A percentile compares a stretch with the other conserved stretches of the same genome.
phyloP scores from a whole-genome alignment of 768 basidiomycete species.

The Collybia sordida region DNA sequence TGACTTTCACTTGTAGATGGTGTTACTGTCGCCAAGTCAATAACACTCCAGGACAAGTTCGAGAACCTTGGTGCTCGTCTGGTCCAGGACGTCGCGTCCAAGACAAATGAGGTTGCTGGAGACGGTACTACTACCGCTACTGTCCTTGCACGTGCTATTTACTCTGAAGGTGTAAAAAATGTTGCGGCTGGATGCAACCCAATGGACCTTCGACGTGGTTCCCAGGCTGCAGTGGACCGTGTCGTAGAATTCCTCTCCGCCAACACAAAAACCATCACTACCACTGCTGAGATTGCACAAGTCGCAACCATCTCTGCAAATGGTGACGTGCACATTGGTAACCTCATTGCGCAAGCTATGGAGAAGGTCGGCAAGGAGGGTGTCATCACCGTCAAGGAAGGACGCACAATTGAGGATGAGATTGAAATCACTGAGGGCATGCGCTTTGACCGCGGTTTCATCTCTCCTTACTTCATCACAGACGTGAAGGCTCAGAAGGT shows the following conservation, averaged over 20 bases:
- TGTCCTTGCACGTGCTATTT: conserved; percentile 95
- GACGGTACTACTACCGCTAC: conserved; percentile 99
- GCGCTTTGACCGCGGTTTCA: conserved; percentile 99
- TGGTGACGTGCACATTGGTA: conserved; percentile 84
- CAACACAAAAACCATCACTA: conserved; percentile 93
- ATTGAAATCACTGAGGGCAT: conserved; percentile 99
- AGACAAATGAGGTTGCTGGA: conserved; percentile 96
- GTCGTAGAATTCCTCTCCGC: conserved; percentile 88
- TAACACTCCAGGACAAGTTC: conserved; percentile 95
- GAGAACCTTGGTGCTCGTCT: conserved; percentile 98
- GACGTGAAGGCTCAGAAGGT: conserved; percentile 95
- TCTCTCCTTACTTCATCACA: conserved; percentile 97
- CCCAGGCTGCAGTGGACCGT: conserved; percentile 94
- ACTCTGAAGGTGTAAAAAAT: conserved; percentile 98
- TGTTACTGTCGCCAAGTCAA: conserved; percentile 96
- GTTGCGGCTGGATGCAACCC: conserved; percentile 99
- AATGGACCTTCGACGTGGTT: conserved; percentile 98
- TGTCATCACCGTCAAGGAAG: conserved; percentile 99
- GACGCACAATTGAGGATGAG: conserved; percentile 96
- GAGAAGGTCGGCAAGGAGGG: conserved; percentile 99
- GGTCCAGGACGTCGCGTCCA: conserved; percentile 92
- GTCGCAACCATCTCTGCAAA: conserved; percentile 94
- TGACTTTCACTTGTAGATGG: conserved; percentile 59
- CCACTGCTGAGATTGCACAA: conserved; percentile 96
- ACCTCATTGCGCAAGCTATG: conserved; percentile 97